Evolutionary conservation across 1,139 yeast genomes (phyloP), one percentile per base, ranked within the genome.

Genomic region (Saccharomyces hybrid): DNA sequence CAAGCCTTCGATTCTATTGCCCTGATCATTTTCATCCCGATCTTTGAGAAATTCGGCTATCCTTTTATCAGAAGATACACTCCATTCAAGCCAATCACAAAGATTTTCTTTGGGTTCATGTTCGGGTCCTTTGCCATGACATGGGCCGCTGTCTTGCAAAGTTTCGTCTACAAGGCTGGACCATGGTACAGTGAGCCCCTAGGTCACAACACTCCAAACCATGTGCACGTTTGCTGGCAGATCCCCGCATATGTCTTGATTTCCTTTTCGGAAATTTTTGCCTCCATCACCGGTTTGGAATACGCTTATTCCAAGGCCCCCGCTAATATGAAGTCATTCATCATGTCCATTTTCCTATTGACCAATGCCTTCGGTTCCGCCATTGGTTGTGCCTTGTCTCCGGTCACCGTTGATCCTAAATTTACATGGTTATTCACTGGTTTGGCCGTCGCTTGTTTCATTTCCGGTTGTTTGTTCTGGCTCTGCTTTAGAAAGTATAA

Each of bases 121-220:
- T 76, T 87, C 56, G 90, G 85, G 53, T 71, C 90, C 5, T 64
- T 78, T 47, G 79, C 96, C 46, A 85, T 87, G 84, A 79, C 83
- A 38, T 83, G 85, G 66, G 95, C 96, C 53, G 93, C 95, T 14
- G 83, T 87, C 48, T 77, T 88, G 60, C 96, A 90, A 73, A 81
- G 83, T 66, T 76, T 75, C 66, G 83, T 90, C 59, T 89, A 89
- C 73, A 68, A 72, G 50, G 76, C 87, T 6, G 89, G 89, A 25
- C 93, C 95, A 56, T 88, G 96, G 78, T 88, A 83, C 62, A 80
- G 82, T 57, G 61, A 65, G 53, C 91, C 95, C 47, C 67, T 76
- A 73, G 62, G 62, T 55, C 58, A 74, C 67, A 69, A 69, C 46
- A 74, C 82, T 9, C 66, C 67, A 58, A 65, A 65, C 50, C 55